Conservation (phyloP, 2,329 filamentous ascomycete species). For the Chaetomiaceae sp. region DNA sequence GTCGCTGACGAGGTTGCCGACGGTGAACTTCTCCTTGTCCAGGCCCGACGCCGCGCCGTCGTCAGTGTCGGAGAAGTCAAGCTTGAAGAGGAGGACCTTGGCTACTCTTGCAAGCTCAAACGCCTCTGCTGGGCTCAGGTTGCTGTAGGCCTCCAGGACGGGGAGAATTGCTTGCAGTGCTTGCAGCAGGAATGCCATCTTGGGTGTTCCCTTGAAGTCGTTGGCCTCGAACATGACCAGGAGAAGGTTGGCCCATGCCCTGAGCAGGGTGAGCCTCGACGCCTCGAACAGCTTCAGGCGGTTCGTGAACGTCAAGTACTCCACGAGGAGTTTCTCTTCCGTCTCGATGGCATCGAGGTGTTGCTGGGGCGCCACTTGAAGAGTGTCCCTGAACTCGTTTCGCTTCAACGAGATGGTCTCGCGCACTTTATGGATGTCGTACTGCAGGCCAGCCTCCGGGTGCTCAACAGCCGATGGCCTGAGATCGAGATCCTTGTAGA, state of each 20-base stretch:
- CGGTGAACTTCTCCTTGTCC: constrained; percentile 38
- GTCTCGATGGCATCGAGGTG: constrained; percentile 48
- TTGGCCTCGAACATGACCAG: constrained; percentile 79
- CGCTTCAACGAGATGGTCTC: constrained; percentile 70
- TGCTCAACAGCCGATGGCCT: constrained; percentile 59
- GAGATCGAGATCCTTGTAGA: constrained; percentile 65
- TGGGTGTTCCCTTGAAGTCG: constrained; percentile 68
- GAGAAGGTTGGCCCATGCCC: constrained; percentile 79
- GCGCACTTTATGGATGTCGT: constrained; percentile 65
- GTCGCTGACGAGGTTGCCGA: constrained; percentile 64
- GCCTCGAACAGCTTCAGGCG: constrained; percentile 54
- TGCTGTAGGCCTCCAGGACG: constrained; percentile 74
- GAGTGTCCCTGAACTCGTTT: constrained; percentile 53
- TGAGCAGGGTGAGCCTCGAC: constrained; percentile 63
- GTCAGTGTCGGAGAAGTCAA: constrained; percentile 51
- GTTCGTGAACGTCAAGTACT: constrained; percentile 61
- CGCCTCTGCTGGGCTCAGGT: constrained; percentile 64
- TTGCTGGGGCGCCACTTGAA: constrained; percentile 46
- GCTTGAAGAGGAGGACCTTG: constrained; percentile 65
- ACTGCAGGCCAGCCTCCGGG: constrained; percentile 53
- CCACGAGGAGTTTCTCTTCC: constrained; percentile 57
- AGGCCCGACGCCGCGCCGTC: constrained; percentile 30
- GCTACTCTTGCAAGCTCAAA: constrained; percentile 74
- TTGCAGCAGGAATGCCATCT: constrained; percentile 76
- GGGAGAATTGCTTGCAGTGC: constrained; percentile 83